Base-by-base conservation (phyloP, 2,329 filamentous ascomycete genomes). In the Cytospora chrysosperma region DNA sequence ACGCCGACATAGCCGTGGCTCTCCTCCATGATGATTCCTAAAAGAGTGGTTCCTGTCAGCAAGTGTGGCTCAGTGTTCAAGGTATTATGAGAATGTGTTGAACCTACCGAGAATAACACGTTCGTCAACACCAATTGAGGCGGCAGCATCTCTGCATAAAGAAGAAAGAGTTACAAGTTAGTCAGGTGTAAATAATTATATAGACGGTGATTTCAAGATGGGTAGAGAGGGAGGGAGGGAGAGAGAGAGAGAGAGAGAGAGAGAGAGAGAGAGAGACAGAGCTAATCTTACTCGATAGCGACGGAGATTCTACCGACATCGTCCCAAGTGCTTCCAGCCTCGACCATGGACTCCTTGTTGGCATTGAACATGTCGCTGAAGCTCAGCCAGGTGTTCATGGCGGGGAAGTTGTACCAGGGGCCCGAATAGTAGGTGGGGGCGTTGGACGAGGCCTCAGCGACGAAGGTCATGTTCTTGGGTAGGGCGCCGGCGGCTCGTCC, bases 11-110 rank as follows among this genome's bases (percentile, higher is more conserved):
- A 71, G 32, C 76, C 76, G 58, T 70, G 72, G 65, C 72, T 75
- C 70, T 78, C 77, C 69, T 78, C 75, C 74, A 78, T 78, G 65
- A 78, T 77, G 65, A 78, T 76, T 57, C 68, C 71, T 56, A 12
- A n/a, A n/a, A 78, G 71, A 66, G 78, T 75, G 52, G 77, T 72
- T n/a, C n/a, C 2, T 19, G 34, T 43, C 37, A 43, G 37, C 15
- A 19, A 1, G n/a, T 30, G 9, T 30, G 9, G 28, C n/a, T n/a
- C n/a, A 12, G 6, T 43, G 19, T n/a, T n/a, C 1, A 1, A 4
- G 8, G 40, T 7, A 7, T 6, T 9, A 19, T n/a, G 4, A n/a
- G 40, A 7, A n/a, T 8, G 5, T 1, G 7, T 47, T 4, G 5
- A 19, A 24, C 43, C 21, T 47, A 47, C 43, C 43, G n/a, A 47